A percentile compares a stretch with the other conserved stretches of the same genome.
These are phyloP conservation scores for Veloporphyrellus conicus DNA, from an alignment of 1,284 basidiomycete genomes.

Conservation along the genomic window DNA sequence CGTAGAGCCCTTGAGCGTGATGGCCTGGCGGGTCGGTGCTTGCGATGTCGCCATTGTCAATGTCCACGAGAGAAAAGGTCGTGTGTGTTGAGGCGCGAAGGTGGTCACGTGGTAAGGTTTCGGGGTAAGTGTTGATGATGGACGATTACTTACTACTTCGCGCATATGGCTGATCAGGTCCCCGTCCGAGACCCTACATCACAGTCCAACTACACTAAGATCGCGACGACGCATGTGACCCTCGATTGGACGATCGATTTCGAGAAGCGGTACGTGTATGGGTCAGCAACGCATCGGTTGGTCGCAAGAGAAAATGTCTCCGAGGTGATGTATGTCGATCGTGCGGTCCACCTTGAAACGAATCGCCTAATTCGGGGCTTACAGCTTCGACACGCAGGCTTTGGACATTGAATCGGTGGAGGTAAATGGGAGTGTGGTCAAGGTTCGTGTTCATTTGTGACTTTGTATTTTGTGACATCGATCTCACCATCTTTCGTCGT, in stretches of 20 bases:
- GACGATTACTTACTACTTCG: no score
- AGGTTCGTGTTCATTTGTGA: no score
- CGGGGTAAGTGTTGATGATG: no score
- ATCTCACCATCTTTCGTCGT: no score
- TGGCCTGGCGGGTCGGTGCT: slow-evolving; percentile 66
- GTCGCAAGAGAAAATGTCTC: slow-evolving; percentile 57
- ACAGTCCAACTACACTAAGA: slow-evolving; percentile 75
- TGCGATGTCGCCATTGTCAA: slow-evolving; percentile 52
- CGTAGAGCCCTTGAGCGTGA: slow-evolving; percentile 94
- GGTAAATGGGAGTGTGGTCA: slow-evolving; percentile 45
- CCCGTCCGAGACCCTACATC: slow-evolving; percentile 50
- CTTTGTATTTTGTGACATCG: no score
- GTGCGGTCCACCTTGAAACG: background rate
- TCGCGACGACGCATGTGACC: slow-evolving; percentile 64
- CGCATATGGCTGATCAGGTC: slow-evolving; percentile 20
- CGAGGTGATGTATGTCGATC: slow-evolving; percentile 55
- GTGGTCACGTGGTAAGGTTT: no score
- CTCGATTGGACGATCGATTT: slow-evolving; percentile 89
- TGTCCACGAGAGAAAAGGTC: no score
- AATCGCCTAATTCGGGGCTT: background rate
- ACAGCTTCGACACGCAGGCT: slow-evolving; percentile 76
- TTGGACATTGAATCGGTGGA: slow-evolving; percentile 62
- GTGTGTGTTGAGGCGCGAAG: no score
- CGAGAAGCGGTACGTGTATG: slow-evolving; percentile 58
- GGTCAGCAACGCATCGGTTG: slow-evolving; percentile 70